Conservation (phyloP, 257 asterid species). For the Prunella vulgaris region DNA sequence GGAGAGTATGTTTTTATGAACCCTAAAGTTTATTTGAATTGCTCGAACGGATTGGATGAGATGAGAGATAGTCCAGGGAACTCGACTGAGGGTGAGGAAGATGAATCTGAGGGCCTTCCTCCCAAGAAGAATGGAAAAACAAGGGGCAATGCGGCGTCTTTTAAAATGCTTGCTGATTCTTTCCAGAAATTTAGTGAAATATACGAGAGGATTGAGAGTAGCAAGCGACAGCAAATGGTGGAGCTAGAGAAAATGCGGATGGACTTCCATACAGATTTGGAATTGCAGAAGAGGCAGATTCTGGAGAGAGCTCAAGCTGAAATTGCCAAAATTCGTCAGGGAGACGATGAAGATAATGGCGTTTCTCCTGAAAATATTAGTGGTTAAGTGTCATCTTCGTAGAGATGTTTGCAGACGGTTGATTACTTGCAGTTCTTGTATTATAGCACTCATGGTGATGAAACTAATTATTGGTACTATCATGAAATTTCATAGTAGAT, state of each 20-base stretch:
- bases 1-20: slow-evolving; percentile 66
- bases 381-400: slow-evolving; percentile 22
- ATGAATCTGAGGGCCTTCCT: slow-evolving; percentile 46
- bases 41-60: slow-evolving; percentile 67
- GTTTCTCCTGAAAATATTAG: slow-evolving; percentile 47
- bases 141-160: slow-evolving; percentile 27
- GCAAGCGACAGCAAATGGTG: slow-evolving; percentile 68
- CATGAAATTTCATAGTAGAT: neutral
- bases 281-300: slow-evolving; percentile 67
- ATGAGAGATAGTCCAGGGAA: slow-evolving; percentile 75
- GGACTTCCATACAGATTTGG: slow-evolving; percentile 78
- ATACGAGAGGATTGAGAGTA: slow-evolving; percentile 76
- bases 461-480: slow-evolving; percentile 11
- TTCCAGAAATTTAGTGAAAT: slow-evolving; percentile 62
- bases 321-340: slow-evolving; percentile 61
- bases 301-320: slow-evolving; percentile 82
- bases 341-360: slow-evolving; percentile 55
- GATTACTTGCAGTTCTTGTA: slow-evolving; percentile 32
- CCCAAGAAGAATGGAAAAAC: slow-evolving; percentile 32
- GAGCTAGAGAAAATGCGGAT: slow-evolving; percentile 85
- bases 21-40: slow-evolving; percentile 47
- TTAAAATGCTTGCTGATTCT: slow-evolving; percentile 72
- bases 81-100: slow-evolving; percentile 42
- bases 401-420: neutral
- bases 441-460: slow-evolving; percentile 12